Conservation (phyloP, 2,329 filamentous ascomycete genomes). For the Plenodomus biglobosus region DNA sequence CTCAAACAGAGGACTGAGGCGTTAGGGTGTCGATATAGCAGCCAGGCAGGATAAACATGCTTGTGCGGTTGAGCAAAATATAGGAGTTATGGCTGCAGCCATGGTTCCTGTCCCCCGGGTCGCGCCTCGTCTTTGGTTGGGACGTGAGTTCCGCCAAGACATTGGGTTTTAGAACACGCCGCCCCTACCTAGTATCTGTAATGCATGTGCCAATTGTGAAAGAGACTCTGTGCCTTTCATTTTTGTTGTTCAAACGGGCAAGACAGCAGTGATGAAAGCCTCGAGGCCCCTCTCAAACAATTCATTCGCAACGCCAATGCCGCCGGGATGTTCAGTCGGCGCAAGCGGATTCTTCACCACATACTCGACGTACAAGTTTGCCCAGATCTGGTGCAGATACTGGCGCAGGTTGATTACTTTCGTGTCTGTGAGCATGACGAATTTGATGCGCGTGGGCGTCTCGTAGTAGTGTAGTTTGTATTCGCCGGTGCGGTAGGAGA, state of each 20-base stretch:
- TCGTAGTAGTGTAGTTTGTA: conserved; percentile 99
- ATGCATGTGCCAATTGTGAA: no score
- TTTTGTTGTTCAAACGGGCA: conserved; percentile 30
- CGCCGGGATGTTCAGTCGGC: conserved; percentile 62
- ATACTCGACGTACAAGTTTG: conserved; percentile 96
- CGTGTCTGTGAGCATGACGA: conserved; percentile 94
- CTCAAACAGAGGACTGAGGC: no score
- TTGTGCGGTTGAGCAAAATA: neutral
- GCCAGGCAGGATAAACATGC: neutral
- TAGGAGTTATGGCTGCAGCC: neutral
- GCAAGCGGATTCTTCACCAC: conserved; percentile 67
- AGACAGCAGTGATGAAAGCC: conserved; percentile 65
- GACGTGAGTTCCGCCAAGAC: no score
- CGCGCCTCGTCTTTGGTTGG: no score
- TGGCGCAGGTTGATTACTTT: conserved; percentile 87
- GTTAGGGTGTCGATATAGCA: neutral
- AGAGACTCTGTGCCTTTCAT: no score
- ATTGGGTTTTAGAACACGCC: no score
- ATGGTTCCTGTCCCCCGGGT: neutral
- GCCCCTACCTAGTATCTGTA: no score
- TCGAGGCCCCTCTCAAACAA: conserved; percentile 69
- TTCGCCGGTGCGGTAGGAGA: conserved; percentile 87
- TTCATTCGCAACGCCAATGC: conserved; percentile 65
- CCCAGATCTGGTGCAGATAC: conserved; percentile 96
- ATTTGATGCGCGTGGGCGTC: conserved; percentile 91